Percentiles rank a stretch among this genome's conserved stretches.
Evolutionary conservation across 257 asterid species (phyloP).

Genomic region (Paraleonurus japonicus): DNA sequence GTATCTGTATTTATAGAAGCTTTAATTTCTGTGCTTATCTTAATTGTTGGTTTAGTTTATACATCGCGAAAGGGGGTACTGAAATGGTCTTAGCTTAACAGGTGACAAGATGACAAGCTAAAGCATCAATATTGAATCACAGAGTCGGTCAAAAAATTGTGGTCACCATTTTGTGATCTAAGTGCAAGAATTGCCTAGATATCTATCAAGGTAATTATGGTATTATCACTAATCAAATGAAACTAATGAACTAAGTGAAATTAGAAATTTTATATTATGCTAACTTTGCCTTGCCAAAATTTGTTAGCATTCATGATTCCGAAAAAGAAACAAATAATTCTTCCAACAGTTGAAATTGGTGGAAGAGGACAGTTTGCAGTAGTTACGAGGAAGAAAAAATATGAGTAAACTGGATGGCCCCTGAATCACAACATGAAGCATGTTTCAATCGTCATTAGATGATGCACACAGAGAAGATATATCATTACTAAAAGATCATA

Average conservation of each 20-base stretch:
- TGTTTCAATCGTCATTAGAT: neutral
- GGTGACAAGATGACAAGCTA: neutral
- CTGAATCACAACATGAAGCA: constrained; percentile 8
- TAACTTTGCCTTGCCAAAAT: neutral
- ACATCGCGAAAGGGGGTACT: too few species aligned
- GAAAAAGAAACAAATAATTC: neutral
- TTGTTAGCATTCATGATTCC: neutral
- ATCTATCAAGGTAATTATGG: neutral
- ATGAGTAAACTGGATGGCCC: neutral
- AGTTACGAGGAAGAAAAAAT: neutral
- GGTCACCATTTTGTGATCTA: neutral
- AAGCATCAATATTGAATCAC: neutral
- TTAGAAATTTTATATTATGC: neutral
- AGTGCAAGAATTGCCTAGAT: neutral
- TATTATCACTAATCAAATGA: neutral
- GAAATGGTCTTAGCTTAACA: neutral
- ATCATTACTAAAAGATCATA: neutral
- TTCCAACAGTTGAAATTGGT: neutral
- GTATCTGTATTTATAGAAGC: too few species aligned
- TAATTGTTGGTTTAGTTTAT: too few species aligned
- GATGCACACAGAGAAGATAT: constrained; percentile 1
- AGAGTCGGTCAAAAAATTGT: neutral
- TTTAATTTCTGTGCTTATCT: too few species aligned
- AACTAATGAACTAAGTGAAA: neutral
- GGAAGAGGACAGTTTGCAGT: neutral